phyloP scores from a whole-genome alignment of 768 basidiomycete genomes.

The Macrolepiota dolichaula region DNA sequence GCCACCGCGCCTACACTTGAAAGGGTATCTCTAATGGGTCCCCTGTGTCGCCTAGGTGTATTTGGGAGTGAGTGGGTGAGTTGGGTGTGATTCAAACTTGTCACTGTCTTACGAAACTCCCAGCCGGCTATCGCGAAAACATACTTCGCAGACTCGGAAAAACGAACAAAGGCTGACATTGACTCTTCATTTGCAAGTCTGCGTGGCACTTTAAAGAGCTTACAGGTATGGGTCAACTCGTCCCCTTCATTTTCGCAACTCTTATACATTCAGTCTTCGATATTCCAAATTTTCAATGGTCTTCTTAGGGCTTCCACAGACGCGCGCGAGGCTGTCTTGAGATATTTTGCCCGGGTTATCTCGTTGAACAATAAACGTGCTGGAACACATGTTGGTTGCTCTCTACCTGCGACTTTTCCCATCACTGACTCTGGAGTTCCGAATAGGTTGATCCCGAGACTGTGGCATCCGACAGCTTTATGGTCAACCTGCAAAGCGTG shows the following conservation, averaged over 20 bases:
- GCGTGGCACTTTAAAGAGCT: constrained; percentile 76
- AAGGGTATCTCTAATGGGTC: constrained; percentile 70
- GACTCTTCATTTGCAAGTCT: constrained; percentile 84
- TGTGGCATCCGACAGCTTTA: constrained; percentile 88
- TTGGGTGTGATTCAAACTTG: constrained; percentile 9
- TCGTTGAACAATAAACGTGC: constrained; percentile 79
- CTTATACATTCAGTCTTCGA: constrained; percentile 36
- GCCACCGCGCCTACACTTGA: constrained; percentile 65
- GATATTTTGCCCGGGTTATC: constrained; percentile 75
- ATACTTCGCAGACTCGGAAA: constrained; percentile 87
- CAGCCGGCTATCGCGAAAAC: constrained; percentile 74
- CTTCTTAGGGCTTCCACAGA: constrained; percentile 82
- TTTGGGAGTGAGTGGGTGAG: constrained; percentile 89
- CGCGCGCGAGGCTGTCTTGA: constrained; percentile 76
- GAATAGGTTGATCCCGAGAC: constrained; percentile 76
- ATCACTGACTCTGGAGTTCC: not conserved
- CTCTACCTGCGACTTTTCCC: not conserved
- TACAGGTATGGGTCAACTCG: constrained; percentile 61
- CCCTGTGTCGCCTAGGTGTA: constrained; percentile 77
- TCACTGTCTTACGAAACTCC: constrained; percentile 10
- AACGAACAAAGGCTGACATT: constrained; percentile 67
- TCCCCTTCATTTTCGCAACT: not conserved
- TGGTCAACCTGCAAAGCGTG: constrained; percentile 86
- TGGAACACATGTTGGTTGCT: constrained; percentile 73
- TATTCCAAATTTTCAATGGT: constrained; percentile 87